A percentile compares a stretch with the other conserved stretches of the same genome.
Conservation (phyloP, 192 early-diverging fungal genomes). For the Borealophlyctis nickersoniae region DNA sequence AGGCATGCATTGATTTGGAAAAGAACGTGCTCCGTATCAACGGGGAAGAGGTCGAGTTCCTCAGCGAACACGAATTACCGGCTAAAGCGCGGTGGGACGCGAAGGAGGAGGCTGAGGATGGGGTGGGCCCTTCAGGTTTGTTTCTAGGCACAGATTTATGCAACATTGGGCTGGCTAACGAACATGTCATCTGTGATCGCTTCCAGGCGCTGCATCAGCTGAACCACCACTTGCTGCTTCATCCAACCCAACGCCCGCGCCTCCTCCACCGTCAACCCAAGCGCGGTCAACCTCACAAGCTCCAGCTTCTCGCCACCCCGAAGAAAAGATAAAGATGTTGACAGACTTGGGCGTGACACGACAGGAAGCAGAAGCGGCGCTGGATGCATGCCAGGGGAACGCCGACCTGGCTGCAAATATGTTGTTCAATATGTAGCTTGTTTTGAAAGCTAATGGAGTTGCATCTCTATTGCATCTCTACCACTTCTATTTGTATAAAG, state of each 20-base stretch:
- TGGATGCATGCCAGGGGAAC: slow-evolving; percentile 80
- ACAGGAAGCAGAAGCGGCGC: slow-evolving; percentile 71
- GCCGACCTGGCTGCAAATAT: slow-evolving; percentile 82
- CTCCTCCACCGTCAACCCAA: slow-evolving; percentile 26
- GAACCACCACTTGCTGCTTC: not conserved
- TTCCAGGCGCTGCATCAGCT: not conserved
- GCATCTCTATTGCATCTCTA: slow-evolving; percentile 1
- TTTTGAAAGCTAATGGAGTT: not conserved
- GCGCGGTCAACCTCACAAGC: slow-evolving; percentile 29
- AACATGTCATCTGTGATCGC: not conserved
- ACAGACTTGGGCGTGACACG: slow-evolving; percentile 76
- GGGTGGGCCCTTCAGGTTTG: not conserved
- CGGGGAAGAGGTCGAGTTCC: slow-evolving; percentile 75
- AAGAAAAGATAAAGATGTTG: slow-evolving; percentile 67
- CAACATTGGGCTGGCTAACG: not conserved
- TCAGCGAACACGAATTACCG: slow-evolving; percentile 89
- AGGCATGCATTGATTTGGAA: slow-evolving; percentile 86
- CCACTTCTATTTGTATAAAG: not conserved
- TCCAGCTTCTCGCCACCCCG: slow-evolving; percentile 42
- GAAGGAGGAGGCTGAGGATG: not conserved
- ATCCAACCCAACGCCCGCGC: slow-evolving; percentile 15
- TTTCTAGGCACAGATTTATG: not conserved
- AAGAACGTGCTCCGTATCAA: slow-evolving; percentile 80
- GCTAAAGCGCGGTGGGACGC: slow-evolving; percentile 48
- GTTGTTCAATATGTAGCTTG: slow-evolving; percentile 57